phyloP scores from a whole-genome alignment of 495 filamentous ascomycete species.

The Hypoxylon trugodes region DNA sequence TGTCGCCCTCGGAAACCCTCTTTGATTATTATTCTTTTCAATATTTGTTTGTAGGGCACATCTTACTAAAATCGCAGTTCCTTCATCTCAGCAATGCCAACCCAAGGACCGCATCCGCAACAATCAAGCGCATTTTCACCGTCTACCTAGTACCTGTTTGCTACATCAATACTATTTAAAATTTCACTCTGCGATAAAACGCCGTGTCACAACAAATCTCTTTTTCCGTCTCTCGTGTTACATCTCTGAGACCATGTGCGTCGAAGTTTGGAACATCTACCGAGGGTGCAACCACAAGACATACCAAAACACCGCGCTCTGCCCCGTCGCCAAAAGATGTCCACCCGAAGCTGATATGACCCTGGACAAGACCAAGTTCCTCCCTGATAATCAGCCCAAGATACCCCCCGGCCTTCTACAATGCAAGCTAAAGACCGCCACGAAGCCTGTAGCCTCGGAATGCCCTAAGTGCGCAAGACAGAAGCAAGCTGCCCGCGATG shows the following conservation, averaged over 20 bases:
- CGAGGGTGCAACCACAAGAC: conserved; percentile 32
- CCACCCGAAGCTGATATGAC: conserved; percentile 11
- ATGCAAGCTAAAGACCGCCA: conserved; percentile 25
- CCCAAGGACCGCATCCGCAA: not conserved
- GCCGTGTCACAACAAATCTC: conserved; percentile 1
- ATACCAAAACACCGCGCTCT: conserved; percentile 42
- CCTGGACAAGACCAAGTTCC: conserved; percentile 26
- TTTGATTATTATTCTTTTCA: not conserved
- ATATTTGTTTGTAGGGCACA: no score
- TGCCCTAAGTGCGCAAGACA: conserved; percentile 19
- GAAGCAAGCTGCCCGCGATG: not conserved
- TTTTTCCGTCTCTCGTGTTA: not conserved
- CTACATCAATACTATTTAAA: not conserved
- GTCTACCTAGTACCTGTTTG: not conserved
- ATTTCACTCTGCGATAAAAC: not conserved
- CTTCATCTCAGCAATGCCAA: conserved; percentile 2
- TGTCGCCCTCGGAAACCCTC: not conserved
- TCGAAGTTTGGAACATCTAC: conserved; percentile 32
- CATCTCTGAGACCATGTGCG: conserved; percentile 35
- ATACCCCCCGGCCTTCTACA: conserved; percentile 15
- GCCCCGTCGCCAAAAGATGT: conserved; percentile 11
- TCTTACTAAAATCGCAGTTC: not conserved
- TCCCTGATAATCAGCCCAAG: conserved; percentile 24
- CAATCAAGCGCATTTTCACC: not conserved
- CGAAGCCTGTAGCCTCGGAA: conserved; percentile 15